Evolutionary conservation across 331 rosid species (phyloP), one percentile per base, ranked within the genome.

Genomic region (Acacia concinna): DNA sequence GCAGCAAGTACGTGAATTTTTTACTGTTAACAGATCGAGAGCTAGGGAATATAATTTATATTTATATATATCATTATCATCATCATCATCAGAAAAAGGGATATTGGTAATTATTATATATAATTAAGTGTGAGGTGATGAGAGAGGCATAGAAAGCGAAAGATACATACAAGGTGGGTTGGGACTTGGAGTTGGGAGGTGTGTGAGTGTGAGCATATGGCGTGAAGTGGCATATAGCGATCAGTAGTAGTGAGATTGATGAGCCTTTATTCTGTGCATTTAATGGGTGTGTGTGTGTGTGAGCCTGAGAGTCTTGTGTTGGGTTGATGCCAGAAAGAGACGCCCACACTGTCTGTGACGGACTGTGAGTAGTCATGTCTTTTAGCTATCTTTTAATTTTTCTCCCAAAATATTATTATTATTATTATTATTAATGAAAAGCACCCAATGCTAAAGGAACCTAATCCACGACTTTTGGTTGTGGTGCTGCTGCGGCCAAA

Each of bases 391-490:
- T 77, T 85, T 59, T 72, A n/a, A 56, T 56, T n/a, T n/a, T n/a
- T n/a, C n/a, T n/a, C n/a, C n/a, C n/a, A n/a, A n/a, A 9, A 49
- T 20, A 49, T 5, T 5, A 40, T 2, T 40, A 40, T 57, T 71
- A 20, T 18, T 46, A 43, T 6, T 38, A 38, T 12, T 46, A 12
- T 47, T 66, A 75, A 74, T 20, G 32, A 65, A 81, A 79, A 34
- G 38, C 47, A 52, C 76, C 57, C 25, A 75, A 76, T n/a, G n/a
- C n/a, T n/a, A n/a, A 44, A 20, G 51, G 84, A 85, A 88, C 90
- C 87, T 86, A 90, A 89, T 88, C 92, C 90, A 89, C 83, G 80
- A 81, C 86, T 85, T 91, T 81, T 85, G 79, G 84, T 81, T 87
- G 90, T 86, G 82, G 91, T 86, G 89, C 70, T 85, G 82, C 79